Conservation (phyloP, 257 asterid species). For the Nyctanthes arbortristis region DNA sequence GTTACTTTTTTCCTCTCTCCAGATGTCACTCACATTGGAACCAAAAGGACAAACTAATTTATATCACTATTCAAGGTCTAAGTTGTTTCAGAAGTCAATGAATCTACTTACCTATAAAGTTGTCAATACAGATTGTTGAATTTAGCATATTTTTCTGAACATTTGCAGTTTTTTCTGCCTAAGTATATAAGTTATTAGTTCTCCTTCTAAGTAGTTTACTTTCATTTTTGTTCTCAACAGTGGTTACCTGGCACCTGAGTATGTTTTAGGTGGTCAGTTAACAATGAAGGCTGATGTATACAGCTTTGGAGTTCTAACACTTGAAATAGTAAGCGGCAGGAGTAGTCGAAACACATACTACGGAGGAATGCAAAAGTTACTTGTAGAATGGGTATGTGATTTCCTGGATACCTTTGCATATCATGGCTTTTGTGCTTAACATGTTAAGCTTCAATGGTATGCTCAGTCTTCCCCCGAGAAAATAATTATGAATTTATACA, state of each 20-base stretch:
- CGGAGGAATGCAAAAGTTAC: slow-evolving; percentile 59
- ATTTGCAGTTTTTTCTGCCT: slow-evolving; percentile 4
- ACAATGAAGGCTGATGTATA: slow-evolving; percentile 89
- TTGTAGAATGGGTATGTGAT: slow-evolving; percentile 78
- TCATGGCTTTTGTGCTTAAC: background rate
- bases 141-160: background rate
- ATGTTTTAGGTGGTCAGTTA: slow-evolving; percentile 86
- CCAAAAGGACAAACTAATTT: slow-evolving; percentile 7
- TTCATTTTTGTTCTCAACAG: slow-evolving; percentile 52
- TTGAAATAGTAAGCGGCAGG: slow-evolving; percentile 77
- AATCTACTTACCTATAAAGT: background rate
- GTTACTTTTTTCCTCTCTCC: slow-evolving; percentile 33
- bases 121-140: slow-evolving; percentile 1
- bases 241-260: slow-evolving; percentile 97
- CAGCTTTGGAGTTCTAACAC: slow-evolving; percentile 82
- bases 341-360: slow-evolving; percentile 58
- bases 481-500: background rate
- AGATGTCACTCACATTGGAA: slow-evolving; percentile 20
- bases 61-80: slow-evolving; percentile 8
- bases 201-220: slow-evolving; percentile 21
- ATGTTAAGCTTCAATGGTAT: background rate
- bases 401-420: slow-evolving; percentile 16
- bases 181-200: background rate
- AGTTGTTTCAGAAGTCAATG: background rate
- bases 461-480: background rate